phyloP scores from a whole-genome alignment of 257 asterid genomes.

The Orobanche coerulescens region DNA sequence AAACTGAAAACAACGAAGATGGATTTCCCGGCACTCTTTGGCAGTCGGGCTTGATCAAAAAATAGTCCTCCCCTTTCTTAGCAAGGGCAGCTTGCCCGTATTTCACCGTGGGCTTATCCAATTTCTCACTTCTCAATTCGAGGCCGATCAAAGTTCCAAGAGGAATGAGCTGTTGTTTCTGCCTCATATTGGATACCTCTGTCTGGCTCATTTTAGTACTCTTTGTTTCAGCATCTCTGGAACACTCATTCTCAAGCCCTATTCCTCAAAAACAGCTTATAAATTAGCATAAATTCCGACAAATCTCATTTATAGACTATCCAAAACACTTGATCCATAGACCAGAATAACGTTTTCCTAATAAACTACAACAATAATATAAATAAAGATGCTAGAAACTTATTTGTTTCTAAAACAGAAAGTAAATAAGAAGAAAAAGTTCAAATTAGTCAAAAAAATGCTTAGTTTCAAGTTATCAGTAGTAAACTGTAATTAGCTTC shows the following conservation, averaged over 20 bases:
- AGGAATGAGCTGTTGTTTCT: slow-evolving; percentile 47
- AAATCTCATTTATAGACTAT: slow-evolving; percentile 2
- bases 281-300: background rate
- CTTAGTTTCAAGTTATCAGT: background rate
- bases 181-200: slow-evolving; percentile 54
- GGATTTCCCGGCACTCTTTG: slow-evolving; percentile 54
- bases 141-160: slow-evolving; percentile 67
- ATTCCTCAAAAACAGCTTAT: background rate
- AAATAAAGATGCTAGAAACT: background rate
- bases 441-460: background rate
- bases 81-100: slow-evolving; percentile 73
- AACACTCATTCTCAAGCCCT: slow-evolving; percentile 33
- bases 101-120: slow-evolving; percentile 59
- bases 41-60: slow-evolving; percentile 49
- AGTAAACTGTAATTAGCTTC: background rate
- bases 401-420: background rate
- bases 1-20: slow-evolving; percentile 55
- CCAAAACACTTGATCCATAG: slow-evolving; percentile 8
- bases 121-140: slow-evolving; percentile 56
- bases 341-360: background rate
- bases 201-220: slow-evolving; percentile 41
- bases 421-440: background rate
- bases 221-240: slow-evolving; percentile 34
- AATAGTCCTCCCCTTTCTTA: slow-evolving; percentile 81
- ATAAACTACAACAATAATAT: background rate